Conservation (phyloP, 2,329 filamentous ascomycete species). For the Fusarium agapanthi region DNA sequence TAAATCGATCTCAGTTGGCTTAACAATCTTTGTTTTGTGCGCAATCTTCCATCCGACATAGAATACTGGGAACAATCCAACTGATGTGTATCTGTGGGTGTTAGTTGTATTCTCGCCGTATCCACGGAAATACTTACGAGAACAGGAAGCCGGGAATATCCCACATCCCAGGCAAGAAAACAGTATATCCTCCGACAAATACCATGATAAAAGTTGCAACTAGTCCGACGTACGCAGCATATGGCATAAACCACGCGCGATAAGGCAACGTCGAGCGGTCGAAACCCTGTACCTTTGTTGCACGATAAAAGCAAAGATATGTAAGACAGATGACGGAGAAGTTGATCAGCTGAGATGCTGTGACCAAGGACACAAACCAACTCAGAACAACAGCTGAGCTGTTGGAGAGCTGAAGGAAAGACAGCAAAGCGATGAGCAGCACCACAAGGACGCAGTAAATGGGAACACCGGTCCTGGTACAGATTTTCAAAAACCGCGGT, state of each 20-base stretch:
- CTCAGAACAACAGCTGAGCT: slow-evolving; percentile 72
- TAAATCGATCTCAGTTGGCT: slow-evolving; percentile 2
- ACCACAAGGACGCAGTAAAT: slow-evolving; percentile 76
- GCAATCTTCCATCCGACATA: slow-evolving; percentile 14
- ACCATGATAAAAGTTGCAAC: slow-evolving; percentile 73
- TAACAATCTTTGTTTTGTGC: slow-evolving; percentile 7
- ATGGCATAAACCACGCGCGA: slow-evolving; percentile 74
- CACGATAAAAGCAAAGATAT: slow-evolving; percentile 77
- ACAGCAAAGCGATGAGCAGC: slow-evolving; percentile 73
- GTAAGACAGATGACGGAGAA: slow-evolving; percentile 75
- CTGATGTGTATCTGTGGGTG: not conserved
- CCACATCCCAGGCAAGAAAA: slow-evolving; percentile 77
- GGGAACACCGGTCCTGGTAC: slow-evolving; percentile 73
- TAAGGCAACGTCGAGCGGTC: slow-evolving; percentile 75
- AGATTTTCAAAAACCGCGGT: slow-evolving; percentile 66
- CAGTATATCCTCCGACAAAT: slow-evolving; percentile 78
- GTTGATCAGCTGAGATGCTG: slow-evolving; percentile 78
- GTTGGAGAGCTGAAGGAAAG: slow-evolving; percentile 77
- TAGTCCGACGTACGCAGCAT: slow-evolving; percentile 73
- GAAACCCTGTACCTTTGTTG: slow-evolving; percentile 74
- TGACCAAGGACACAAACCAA: slow-evolving; percentile 76
- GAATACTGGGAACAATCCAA: not conserved
- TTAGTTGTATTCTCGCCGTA: accelerated
- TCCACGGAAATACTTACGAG: slow-evolving; percentile 55
- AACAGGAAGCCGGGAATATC: slow-evolving; percentile 76